These are phyloP conservation scores for Micromonas commoda DNA, from an alignment of 139 green algal genomes.

Conservation along the genomic window DNA sequence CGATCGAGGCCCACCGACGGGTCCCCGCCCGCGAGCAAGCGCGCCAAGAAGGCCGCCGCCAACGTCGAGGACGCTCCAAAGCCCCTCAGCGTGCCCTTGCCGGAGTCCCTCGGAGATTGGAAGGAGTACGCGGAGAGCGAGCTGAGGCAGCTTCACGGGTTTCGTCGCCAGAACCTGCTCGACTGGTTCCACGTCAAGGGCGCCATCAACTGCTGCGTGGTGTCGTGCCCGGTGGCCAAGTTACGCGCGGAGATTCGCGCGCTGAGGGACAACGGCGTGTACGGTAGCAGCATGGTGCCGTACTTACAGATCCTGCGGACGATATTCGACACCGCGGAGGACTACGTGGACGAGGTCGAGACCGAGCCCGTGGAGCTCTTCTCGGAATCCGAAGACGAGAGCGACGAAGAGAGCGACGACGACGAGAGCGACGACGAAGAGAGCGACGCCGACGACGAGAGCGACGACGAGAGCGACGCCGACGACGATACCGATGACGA, in stretches of 20 bases:
- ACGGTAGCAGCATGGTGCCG: slow-evolving; percentile 12
- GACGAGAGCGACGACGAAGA: slow-evolving; percentile 18
- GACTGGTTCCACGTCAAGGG: slow-evolving; percentile 14
- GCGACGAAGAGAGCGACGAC: background rate
- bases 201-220: background rate
- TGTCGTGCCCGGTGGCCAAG: background rate
- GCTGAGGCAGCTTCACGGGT: background rate
- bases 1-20: background rate
- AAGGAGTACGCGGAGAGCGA: slow-evolving; percentile 4
- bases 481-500: background rate
- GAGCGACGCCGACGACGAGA: background rate
- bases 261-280: slow-evolving; percentile 10
- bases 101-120: slow-evolving; percentile 4
- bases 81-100: background rate
- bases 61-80: background rate
- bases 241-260: background rate
- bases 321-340: slow-evolving; percentile 5
- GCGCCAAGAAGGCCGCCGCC: too few species aligned
- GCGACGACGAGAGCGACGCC: background rate
- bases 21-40: too few species aligned
- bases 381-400: background rate
- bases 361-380: background rate
- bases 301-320: slow-evolving; percentile 11
- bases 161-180: background rate
- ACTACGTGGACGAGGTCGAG: slow-evolving; percentile 5